A percentile compares a stretch with the other conserved stretches of the same genome.
Conservation (phyloP, 1,139 yeast species). For the Komagataea norvegica region DNA sequence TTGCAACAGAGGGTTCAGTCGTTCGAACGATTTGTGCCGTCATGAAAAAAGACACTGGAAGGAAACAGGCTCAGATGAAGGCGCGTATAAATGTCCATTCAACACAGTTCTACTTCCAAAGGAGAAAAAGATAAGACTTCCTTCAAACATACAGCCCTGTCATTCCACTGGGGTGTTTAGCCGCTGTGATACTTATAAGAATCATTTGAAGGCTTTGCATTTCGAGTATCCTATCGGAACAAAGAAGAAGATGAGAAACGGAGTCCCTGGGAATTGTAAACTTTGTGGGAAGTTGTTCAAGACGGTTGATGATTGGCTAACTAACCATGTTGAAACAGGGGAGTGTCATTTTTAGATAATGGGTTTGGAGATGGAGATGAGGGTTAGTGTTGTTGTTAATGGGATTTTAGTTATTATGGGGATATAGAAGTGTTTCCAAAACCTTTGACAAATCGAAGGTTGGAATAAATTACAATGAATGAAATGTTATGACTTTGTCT, state of each 20-base stretch:
- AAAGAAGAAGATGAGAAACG: slow-evolving; percentile 66
- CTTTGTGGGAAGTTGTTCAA: slow-evolving; percentile 63
- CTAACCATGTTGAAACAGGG: slow-evolving; percentile 61
- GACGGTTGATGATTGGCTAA: slow-evolving; percentile 77
- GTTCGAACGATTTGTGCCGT: slow-evolving; percentile 80
- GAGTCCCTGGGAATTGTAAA: slow-evolving; percentile 69
- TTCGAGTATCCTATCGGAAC: slow-evolving; percentile 88
- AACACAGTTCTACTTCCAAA: slow-evolving; percentile 13
- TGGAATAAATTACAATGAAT: no score
- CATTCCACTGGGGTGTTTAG: slow-evolving; percentile 82
- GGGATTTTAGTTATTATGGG: neutral
- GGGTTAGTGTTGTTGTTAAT: neutral
- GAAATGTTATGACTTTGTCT: no score
- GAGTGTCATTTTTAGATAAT: slow-evolving; percentile 32
- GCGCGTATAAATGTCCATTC: slow-evolving; percentile 46
- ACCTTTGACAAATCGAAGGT: no score
- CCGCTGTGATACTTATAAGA: slow-evolving; percentile 87
- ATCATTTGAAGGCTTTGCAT: slow-evolving; percentile 85
- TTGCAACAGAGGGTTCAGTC: slow-evolving; percentile 80
- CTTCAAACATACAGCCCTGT: slow-evolving; percentile 34
- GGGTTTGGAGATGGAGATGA: neutral
- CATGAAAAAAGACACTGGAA: slow-evolving; percentile 84
- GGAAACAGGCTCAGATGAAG: slow-evolving; percentile 34
- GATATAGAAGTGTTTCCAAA: no score
- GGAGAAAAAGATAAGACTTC: slow-evolving; percentile 2